Evolutionary conservation across 2,329 filamentous ascomycete species (phyloP), one percentile per base, ranked within the genome.

Genomic region (Fusarium sp.): DNA sequence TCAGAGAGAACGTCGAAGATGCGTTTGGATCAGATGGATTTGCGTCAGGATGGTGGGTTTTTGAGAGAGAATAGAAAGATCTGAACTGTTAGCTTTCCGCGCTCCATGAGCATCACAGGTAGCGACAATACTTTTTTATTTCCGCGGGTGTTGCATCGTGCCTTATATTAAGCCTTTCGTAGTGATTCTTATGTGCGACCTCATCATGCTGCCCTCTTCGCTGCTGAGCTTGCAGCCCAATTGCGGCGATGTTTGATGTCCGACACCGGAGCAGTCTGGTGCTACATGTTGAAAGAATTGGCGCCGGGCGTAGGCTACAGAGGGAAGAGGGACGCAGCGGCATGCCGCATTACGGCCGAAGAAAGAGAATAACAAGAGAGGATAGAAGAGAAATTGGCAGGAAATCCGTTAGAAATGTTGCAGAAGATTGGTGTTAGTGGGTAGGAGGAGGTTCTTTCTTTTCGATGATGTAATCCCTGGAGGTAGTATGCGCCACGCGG

Each of bases 31-130:
- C 92, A 75, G 88, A 79, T 67, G 88, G 93, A 86, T 98, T 97
- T 80, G 91, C 90, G 86, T 99, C 96, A 2, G 96, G 96, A 82
- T 99, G 96, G 87, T 97, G 92, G 59, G 88, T 84, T 83, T 98
- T 97, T 79, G 94, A 97, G 80, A 98, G 93, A 68, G 88, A 83
- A 87, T 98, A 98, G 88, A 98, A 99, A 74, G 89, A 89, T 77
- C 89, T 91, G 42, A 54, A 68, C 36, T 64, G 49, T 68, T 22
- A 59, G 54, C 33, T 42, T 49, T 44, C 20, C 20, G 53, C 47
- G 29, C 22, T 17, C n/a, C 27, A 22, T 13, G 10, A 31, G 36
- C 20, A 31, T 15, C 31, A 6, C 12, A 47, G 13, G 14, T n/a
- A 41, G 18, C 62, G 46, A 22, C 52, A 77, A 14, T 60, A 94